Percentiles rank a stretch among this genome's conserved stretches.
Conservation (phyloP, 148 eudicot species). For the Drosera capensis region DNA sequence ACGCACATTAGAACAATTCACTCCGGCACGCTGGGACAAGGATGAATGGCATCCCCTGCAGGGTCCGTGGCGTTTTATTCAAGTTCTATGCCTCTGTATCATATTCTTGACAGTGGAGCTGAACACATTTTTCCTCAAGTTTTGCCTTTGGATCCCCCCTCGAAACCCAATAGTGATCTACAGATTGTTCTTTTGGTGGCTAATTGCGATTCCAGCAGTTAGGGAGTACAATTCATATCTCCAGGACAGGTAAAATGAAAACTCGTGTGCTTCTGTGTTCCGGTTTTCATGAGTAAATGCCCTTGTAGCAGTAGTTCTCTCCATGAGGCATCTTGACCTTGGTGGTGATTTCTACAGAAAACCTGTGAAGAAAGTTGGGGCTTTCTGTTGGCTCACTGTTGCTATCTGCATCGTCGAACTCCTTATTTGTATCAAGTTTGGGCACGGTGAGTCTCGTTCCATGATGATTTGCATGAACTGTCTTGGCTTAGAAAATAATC, state of each 20-base stretch:
- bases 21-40: constrained; percentile 98
- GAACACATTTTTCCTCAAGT: constrained; percentile 94
- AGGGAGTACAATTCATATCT: constrained; percentile 93
- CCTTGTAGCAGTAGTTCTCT: background rate
- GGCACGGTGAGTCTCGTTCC: constrained; percentile 47
- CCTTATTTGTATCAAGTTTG: constrained; percentile 89
- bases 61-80: constrained; percentile 90
- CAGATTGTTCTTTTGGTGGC: constrained; percentile 94
- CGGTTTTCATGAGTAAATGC: no score
- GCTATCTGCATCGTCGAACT: constrained; percentile 93
- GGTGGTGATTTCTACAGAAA: constrained; percentile 23
- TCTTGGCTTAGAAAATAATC: no score
- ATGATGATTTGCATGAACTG: background rate
- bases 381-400: constrained; percentile 89
- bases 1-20: constrained; percentile 84
- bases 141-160: constrained; percentile 96
- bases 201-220: constrained; percentile 89
- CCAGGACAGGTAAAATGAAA: constrained; percentile 58
- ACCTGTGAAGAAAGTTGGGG: constrained; percentile 79
- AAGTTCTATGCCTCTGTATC: constrained; percentile 73
- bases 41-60: constrained; percentile 98
- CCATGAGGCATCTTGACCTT: background rate
- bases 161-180: constrained; percentile 71
- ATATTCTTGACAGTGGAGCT: constrained; percentile 86
- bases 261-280: background rate